phyloP scores from a whole-genome alignment of 306 rosid genomes.

The Rosa lucieae region DNA sequence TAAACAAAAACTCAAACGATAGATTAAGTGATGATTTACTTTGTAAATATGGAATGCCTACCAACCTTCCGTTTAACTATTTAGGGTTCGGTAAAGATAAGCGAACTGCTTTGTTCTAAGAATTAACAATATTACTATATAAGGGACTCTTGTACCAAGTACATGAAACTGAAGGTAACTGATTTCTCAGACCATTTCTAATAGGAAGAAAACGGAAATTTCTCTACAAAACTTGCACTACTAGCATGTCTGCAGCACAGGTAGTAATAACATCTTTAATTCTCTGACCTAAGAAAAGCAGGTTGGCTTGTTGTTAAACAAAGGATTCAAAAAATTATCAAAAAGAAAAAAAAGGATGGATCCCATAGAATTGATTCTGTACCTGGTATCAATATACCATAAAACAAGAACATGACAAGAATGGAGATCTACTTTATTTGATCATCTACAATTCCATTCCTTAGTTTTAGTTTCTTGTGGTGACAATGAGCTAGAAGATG shows the following conservation, averaged over 20 bases:
- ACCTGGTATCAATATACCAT: neutral
- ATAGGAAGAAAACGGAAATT: neutral
- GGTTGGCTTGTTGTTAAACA: constrained; percentile 4
- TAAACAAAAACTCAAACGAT: neutral
- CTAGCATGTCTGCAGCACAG: neutral
- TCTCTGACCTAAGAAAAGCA: neutral
- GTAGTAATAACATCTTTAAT: neutral
- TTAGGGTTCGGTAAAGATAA: neutral
- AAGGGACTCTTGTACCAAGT: no score
- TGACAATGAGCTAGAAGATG: neutral
- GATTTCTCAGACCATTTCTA: neutral
- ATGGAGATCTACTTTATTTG: neutral
- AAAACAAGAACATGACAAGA: neutral
- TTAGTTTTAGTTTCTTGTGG: neutral
- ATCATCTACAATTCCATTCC: neutral
- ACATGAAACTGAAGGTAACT: neutral
- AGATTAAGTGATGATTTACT: neutral
- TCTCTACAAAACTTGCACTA: neutral
- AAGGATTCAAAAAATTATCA: neutral
- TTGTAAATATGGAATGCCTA: neutral
- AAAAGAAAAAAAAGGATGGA: neutral
- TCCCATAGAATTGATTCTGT: neutral
- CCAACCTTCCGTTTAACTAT: neutral
- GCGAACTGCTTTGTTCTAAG: neutral
- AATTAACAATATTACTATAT: neutral